Conservation (phyloP, 176 grass and related monocot species). For the Leersia perrieri region DNA sequence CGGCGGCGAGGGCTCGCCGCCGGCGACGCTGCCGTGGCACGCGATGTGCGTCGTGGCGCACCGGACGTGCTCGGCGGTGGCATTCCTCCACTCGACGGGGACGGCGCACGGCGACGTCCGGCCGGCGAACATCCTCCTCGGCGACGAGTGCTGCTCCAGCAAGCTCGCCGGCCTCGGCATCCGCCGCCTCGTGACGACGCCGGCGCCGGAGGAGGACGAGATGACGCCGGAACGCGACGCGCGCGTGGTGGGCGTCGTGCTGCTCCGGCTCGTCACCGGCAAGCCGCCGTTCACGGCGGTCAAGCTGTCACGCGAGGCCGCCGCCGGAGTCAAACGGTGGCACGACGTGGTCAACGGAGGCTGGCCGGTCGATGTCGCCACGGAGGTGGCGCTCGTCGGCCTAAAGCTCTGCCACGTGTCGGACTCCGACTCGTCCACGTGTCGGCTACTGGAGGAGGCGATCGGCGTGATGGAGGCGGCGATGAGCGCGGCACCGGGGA, state of each 20-base stretch:
- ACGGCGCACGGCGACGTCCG: slow-evolving; percentile 57
- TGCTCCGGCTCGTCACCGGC: slow-evolving; percentile 55
- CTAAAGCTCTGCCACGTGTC: slow-evolving; percentile 45
- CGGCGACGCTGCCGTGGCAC: slow-evolving; percentile 51
- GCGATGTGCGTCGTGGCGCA: slow-evolving; percentile 40
- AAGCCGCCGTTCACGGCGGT: slow-evolving; percentile 31
- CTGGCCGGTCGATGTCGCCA: slow-evolving; percentile 44
- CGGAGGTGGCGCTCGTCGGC: slow-evolving; percentile 41
- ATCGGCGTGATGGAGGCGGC: slow-evolving; percentile 29
- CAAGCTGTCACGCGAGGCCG: slow-evolving; percentile 46
- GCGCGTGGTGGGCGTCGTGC: slow-evolving; percentile 54
- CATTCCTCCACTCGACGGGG: slow-evolving; percentile 50
- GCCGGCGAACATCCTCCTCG: slow-evolving; percentile 56
- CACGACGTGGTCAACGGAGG: slow-evolving; percentile 42
- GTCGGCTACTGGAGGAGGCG: slow-evolving; percentile 32
- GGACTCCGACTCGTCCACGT: too few species aligned
- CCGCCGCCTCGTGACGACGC: not conserved
- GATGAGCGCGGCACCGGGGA: slow-evolving; percentile 10
- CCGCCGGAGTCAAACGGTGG: slow-evolving; percentile 12
- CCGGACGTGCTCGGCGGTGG: slow-evolving; percentile 38
- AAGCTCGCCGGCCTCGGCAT: slow-evolving; percentile 50
- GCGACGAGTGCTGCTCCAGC: slow-evolving; percentile 8
- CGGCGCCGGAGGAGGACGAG: too few species aligned
- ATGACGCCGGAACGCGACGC: slow-evolving; percentile 45
- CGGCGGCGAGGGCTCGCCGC: slow-evolving; percentile 1